Evolutionary conservation across 2,329 filamentous ascomycete genomes (phyloP).

Genomic region (Colletotrichum cereale): DNA sequence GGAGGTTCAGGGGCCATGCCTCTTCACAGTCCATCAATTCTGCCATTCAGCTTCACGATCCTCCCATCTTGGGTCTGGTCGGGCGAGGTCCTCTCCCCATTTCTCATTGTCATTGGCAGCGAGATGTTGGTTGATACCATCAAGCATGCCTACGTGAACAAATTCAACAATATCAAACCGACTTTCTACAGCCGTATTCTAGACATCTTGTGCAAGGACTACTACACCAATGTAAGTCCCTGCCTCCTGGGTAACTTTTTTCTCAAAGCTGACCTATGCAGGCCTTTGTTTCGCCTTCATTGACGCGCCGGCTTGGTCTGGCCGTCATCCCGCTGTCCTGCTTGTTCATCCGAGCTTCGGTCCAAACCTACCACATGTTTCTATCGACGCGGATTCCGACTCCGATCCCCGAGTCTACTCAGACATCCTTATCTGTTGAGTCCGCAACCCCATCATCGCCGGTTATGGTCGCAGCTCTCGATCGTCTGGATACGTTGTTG

Average conservation of each 20-base stretch:
- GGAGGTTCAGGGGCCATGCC: slow-evolving; percentile 69
- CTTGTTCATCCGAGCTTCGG: slow-evolving; percentile 91
- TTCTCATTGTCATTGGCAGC: slow-evolving; percentile 92
- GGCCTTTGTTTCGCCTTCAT: slow-evolving; percentile 91
- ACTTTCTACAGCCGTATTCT: slow-evolving; percentile 89
- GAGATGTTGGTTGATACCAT: slow-evolving; percentile 98
- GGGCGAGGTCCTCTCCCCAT: slow-evolving; percentile 91
- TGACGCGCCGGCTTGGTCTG: slow-evolving; percentile 89
- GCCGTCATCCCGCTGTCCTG: slow-evolving; percentile 94
- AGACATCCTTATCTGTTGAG: slow-evolving; percentile 75
- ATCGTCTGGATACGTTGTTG: slow-evolving; percentile 82
- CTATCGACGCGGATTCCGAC: slow-evolving; percentile 86
- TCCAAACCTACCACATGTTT: slow-evolving; percentile 99
- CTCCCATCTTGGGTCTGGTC: slow-evolving; percentile 82
- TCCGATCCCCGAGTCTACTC: slow-evolving; percentile 74
- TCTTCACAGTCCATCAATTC: slow-evolving; percentile 77
- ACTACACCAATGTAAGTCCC: slow-evolving; percentile 85
- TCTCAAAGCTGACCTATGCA: slow-evolving; percentile 47
- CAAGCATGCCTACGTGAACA: slow-evolving; percentile 97
- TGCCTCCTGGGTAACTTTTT: slow-evolving; percentile 1
- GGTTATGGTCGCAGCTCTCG: slow-evolving; percentile 80
- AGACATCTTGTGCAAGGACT: slow-evolving; percentile 96
- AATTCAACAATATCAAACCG: slow-evolving; percentile 98
- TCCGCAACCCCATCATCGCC: slow-evolving; percentile 75
- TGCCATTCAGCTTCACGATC: slow-evolving; percentile 91